These are phyloP conservation scores for Myxozyma lipomycoides DNA, from an alignment of 805 yeast genomes.

Conservation along the genomic window DNA sequence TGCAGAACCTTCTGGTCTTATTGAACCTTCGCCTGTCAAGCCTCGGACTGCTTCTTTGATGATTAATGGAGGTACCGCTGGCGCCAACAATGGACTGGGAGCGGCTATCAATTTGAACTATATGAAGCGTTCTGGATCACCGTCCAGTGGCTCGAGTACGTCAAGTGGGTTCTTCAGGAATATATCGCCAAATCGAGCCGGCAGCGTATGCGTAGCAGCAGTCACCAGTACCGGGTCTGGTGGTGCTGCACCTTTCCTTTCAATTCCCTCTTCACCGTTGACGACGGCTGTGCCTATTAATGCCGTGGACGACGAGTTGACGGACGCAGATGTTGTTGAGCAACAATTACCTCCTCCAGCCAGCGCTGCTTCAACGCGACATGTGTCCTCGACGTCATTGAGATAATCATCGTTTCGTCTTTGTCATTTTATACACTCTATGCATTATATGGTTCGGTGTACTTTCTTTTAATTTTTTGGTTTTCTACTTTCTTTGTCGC, in stretches of 20 bases:
- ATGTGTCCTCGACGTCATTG: slow-evolving; percentile 8
- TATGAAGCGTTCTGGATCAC: slow-evolving; percentile 16
- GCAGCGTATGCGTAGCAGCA: neutral
- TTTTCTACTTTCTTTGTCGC: neutral
- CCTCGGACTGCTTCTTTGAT: slow-evolving; percentile 16
- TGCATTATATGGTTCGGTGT: neutral
- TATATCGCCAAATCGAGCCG: slow-evolving; percentile 18
- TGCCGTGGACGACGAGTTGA: neutral
- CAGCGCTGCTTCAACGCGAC: slow-evolving; percentile 2
- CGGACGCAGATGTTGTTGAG: neutral
- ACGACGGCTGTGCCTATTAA: slow-evolving; percentile 19
- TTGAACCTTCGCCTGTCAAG: slow-evolving; percentile 27
- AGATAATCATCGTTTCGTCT: neutral
- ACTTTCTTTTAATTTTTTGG: neutral
- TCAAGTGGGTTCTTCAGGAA: slow-evolving; percentile 15
- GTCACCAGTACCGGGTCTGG: neutral
- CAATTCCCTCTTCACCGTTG: slow-evolving; percentile 24
- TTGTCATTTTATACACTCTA: neutral
- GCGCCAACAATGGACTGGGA: slow-evolving; percentile 1
- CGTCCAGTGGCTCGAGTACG: slow-evolving; percentile 20
- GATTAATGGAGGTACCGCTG: neutral
- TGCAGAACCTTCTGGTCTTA: slow-evolving; percentile 18
- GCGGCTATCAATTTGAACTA: slow-evolving; percentile 6
- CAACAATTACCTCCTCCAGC: neutral
- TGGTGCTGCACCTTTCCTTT: neutral